Evolutionary conservation across 257 asterid genomes (phyloP).

Genomic region (Capsicum chinense): DNA sequence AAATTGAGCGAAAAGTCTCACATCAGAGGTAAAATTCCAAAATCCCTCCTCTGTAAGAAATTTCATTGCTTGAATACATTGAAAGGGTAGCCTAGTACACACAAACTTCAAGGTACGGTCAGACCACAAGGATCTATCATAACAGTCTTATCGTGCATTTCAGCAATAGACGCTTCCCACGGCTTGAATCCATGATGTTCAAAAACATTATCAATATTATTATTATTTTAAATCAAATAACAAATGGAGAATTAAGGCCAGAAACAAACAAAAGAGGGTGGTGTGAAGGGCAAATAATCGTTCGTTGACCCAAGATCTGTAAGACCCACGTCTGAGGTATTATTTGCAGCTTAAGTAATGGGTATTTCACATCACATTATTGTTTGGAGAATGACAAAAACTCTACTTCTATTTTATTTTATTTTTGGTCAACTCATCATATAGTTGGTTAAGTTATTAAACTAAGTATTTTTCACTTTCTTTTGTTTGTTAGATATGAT

Average conservation of each 20-base stretch:
- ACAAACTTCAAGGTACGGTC: no score
- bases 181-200: no score
- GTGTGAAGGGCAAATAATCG: slow-evolving; percentile 47
- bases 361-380: slow-evolving; percentile 26
- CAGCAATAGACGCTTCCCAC: no score
- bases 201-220: background rate
- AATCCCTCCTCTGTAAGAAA: accelerated
- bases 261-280: slow-evolving; percentile 31
- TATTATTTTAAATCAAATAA: background rate
- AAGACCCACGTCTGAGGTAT: slow-evolving; percentile 56
- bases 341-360: slow-evolving; percentile 42
- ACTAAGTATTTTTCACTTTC: slow-evolving; percentile 28
- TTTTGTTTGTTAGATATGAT: slow-evolving; percentile 44
- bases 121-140: no score
- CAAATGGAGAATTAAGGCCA: background rate
- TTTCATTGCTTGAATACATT: background rate
- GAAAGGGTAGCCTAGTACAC: no score
- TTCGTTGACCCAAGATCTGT: slow-evolving; percentile 54
- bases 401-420: background rate
- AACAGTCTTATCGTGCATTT: no score
- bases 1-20: background rate
- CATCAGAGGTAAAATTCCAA: background rate
- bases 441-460: slow-evolving; percentile 38
- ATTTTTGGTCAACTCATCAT: slow-evolving; percentile 31
- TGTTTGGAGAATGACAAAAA: slow-evolving; percentile 29